Evolutionary conservation across 495 filamentous ascomycete species (phyloP).

Genomic region (Lasiosphaeria ovina): DNA sequence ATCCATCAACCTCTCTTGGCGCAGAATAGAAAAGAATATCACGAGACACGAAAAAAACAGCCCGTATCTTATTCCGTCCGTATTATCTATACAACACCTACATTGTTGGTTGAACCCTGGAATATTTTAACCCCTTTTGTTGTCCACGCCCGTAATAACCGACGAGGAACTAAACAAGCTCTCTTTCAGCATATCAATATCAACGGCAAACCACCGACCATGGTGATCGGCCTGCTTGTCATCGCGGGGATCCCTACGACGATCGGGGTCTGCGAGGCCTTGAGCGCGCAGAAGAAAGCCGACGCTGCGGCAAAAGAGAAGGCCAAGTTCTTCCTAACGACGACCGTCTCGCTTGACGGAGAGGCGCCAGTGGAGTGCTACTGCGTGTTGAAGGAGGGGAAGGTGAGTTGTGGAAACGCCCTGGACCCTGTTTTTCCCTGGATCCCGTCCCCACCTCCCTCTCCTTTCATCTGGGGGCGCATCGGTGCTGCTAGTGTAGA

Average conservation of each 20-base stretch:
- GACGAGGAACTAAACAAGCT: too few species aligned
- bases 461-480: background rate
- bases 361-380: conserved; percentile 35
- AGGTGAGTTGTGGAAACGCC: conserved; percentile 30
- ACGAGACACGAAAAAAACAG: background rate
- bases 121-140: too few species aligned
- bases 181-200: background rate
- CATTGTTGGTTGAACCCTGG: too few species aligned
- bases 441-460: background rate
- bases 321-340: conserved; percentile 49
- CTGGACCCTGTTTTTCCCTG: background rate
- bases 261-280: conserved; percentile 49
- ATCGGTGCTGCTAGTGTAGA: background rate
- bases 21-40: background rate
- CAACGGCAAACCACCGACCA: conserved; percentile 9
- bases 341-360: conserved; percentile 43
- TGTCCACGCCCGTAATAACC: too few species aligned
- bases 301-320: conserved; percentile 50
- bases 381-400: conserved; percentile 44
- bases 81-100: too few species aligned
- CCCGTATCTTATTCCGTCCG: too few species aligned
- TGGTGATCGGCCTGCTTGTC: conserved; percentile 48
- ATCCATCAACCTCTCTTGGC: background rate
- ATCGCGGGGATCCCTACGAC: conserved; percentile 49
- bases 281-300: conserved; percentile 51